phyloP scores from a whole-genome alignment of 2,329 filamentous ascomycete genomes.

The Fusarium incarnatum region DNA sequence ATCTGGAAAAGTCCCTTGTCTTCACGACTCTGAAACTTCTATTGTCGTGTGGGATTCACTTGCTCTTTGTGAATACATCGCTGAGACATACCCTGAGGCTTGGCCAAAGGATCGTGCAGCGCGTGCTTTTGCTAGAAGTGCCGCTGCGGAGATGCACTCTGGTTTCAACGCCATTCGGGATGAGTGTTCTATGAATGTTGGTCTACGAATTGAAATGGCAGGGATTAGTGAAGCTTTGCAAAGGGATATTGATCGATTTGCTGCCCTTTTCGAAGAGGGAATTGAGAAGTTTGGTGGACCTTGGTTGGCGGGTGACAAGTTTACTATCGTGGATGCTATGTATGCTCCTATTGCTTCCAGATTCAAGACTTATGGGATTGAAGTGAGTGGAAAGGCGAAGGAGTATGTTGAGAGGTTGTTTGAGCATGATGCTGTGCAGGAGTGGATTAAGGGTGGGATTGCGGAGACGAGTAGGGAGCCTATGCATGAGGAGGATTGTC shows the following conservation, averaged over 20 bases:
- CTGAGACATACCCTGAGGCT: slow-evolving; percentile 56
- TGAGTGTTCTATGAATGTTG: slow-evolving; percentile 58
- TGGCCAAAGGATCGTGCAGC: slow-evolving; percentile 56
- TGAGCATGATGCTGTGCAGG: slow-evolving; percentile 51
- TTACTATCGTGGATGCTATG: slow-evolving; percentile 56
- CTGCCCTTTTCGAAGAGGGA: slow-evolving; percentile 54
- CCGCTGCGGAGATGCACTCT: slow-evolving; percentile 61
- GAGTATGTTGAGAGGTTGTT: slow-evolving; percentile 53
- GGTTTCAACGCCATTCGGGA: slow-evolving; percentile 56
- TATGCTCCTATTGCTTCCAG: slow-evolving; percentile 57
- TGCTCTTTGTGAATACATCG: slow-evolving; percentile 61
- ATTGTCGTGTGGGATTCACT: slow-evolving; percentile 60
- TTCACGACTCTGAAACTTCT: slow-evolving; percentile 48
- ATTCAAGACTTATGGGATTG: slow-evolving; percentile 53
- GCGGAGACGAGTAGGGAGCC: slow-evolving; percentile 54
- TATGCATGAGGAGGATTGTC: slow-evolving; percentile 52
- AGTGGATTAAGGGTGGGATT: slow-evolving; percentile 55
- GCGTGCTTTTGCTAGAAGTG: slow-evolving; percentile 57
- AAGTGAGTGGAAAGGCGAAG: slow-evolving; percentile 46
- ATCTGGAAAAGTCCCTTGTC: slow-evolving; percentile 56
- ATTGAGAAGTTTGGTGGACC: slow-evolving; percentile 56
- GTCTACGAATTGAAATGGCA: slow-evolving; percentile 51
- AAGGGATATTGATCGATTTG: slow-evolving; percentile 52
- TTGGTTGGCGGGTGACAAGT: slow-evolving; percentile 54
- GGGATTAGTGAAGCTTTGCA: slow-evolving; percentile 47